These are phyloP conservation scores for Elaeis guineensis DNA, from an alignment of 176 grass and related monocot genomes.

Conservation along the genomic window DNA sequence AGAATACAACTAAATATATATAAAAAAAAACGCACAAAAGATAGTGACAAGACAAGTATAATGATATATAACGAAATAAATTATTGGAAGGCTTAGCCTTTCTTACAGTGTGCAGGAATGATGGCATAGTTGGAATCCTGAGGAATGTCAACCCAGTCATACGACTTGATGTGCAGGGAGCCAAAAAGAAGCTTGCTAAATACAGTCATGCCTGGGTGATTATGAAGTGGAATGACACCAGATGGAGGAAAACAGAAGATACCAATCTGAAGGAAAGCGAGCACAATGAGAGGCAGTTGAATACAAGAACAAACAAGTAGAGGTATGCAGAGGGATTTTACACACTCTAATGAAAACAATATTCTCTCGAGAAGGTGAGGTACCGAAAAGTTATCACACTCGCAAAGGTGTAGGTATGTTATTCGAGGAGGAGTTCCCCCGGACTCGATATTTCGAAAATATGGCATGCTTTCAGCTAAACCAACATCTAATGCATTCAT, in stretches of 20 bases:
- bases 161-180: conserved; percentile 55
- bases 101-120: background rate
- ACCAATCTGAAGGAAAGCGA: conserved; percentile 26
- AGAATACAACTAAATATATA: background rate
- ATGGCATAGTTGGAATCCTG: conserved; percentile 11
- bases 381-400: conserved; percentile 54
- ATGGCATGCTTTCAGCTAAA: conserved; percentile 34
- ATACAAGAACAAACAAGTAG: conserved; percentile 2
- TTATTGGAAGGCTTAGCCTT: too few species aligned
- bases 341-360: background rate
- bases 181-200: conserved; percentile 73
- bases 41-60: too few species aligned
- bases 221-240: conserved; percentile 62
- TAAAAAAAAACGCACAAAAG: too few species aligned
- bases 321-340: background rate
- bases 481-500: conserved; percentile 40
- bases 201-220: conserved; percentile 73
- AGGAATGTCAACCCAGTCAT: conserved; percentile 45
- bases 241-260: conserved; percentile 53
- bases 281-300: conserved; percentile 1
- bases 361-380: background rate
- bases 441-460: conserved; percentile 23
- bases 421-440: conserved; percentile 26
- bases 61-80: too few species aligned
- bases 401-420: conserved; percentile 49